These are phyloP conservation scores for Zasmidium citrigriseum DNA, from an alignment of 2,329 filamentous ascomycete genomes.

Conservation along the genomic window DNA sequence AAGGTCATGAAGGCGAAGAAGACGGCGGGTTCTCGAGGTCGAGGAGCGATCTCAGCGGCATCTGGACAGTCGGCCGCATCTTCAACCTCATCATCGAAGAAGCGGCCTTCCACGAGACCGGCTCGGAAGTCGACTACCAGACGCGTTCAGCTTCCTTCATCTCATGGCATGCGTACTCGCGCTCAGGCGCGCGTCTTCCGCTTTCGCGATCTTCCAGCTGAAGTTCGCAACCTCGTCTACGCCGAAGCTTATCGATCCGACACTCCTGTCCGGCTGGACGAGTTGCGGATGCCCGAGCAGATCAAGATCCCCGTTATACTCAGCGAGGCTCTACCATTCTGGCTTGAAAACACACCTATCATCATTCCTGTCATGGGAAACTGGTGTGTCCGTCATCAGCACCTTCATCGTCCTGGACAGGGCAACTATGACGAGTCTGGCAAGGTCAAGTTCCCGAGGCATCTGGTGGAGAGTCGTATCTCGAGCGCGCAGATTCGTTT, in stretches of 20 bases:
- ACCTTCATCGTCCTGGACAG: conserved; percentile 4
- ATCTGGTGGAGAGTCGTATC: background rate
- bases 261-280: background rate
- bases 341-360: conserved; percentile 12
- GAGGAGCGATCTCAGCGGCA: background rate
- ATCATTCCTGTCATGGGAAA: conserved; percentile 1
- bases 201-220: conserved; percentile 8
- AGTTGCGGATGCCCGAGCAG: background rate
- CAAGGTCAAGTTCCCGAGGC: conserved; percentile 1
- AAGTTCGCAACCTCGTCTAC: conserved; percentile 16
- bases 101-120: background rate
- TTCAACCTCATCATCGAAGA: background rate
- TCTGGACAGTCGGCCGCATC: background rate
- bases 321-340: conserved; percentile 8
- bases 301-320: conserved; percentile 8
- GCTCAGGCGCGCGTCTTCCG: conserved; percentile 5
- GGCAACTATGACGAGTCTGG: conserved; percentile 3
- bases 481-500: conserved; percentile 2
- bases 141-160: background rate
- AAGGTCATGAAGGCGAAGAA: background rate
- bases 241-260: conserved; percentile 1
- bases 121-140: background rate
- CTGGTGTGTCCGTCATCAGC: conserved; percentile 3
- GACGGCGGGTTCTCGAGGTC: background rate
- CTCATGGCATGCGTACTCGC: conserved; percentile 12